Conservation (phyloP, 257 asterid species). For the Leonotis leonurus region DNA sequence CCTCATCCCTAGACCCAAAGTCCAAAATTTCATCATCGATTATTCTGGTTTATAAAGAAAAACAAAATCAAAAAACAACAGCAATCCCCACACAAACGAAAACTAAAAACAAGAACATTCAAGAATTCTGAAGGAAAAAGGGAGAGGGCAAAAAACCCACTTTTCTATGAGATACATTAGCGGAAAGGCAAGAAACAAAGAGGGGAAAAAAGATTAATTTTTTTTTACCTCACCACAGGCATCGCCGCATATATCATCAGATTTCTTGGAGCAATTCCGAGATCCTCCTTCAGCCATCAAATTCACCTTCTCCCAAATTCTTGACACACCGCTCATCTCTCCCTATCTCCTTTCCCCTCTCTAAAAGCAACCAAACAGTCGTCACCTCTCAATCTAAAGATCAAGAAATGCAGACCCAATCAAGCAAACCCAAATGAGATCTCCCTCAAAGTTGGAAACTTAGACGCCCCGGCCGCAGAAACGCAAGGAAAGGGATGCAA, state of each 20-base stretch:
- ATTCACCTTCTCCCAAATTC: slow-evolving; percentile 31
- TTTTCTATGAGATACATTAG: background rate
- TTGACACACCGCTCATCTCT: slow-evolving; percentile 20
- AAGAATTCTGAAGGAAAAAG: background rate
- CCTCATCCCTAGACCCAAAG: too few species aligned
- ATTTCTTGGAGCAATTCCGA: slow-evolving; percentile 46
- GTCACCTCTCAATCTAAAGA: slow-evolving; percentile 17
- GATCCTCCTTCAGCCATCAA: slow-evolving; percentile 54
- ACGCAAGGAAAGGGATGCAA: background rate
- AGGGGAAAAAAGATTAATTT: background rate
- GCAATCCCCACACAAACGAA: background rate
- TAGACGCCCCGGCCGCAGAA: background rate
- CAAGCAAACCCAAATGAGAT: too few species aligned
- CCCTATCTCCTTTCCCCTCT: background rate
- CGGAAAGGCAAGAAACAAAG: background rate
- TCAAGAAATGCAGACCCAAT: slow-evolving; percentile 21
- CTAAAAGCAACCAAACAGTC: background rate
- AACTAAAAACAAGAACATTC: background rate
- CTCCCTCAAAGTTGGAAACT: too few species aligned
- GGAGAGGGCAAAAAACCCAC: background rate
- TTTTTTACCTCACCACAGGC: slow-evolving; percentile 38
- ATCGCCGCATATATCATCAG: slow-evolving; percentile 48
- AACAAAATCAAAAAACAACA: slow-evolving; percentile 1
- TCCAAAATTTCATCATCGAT: background rate
- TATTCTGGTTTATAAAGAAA: background rate